These are phyloP conservation scores for Artemisia annua DNA, from an alignment of 129 eudicot species.

Conservation along the genomic window DNA sequence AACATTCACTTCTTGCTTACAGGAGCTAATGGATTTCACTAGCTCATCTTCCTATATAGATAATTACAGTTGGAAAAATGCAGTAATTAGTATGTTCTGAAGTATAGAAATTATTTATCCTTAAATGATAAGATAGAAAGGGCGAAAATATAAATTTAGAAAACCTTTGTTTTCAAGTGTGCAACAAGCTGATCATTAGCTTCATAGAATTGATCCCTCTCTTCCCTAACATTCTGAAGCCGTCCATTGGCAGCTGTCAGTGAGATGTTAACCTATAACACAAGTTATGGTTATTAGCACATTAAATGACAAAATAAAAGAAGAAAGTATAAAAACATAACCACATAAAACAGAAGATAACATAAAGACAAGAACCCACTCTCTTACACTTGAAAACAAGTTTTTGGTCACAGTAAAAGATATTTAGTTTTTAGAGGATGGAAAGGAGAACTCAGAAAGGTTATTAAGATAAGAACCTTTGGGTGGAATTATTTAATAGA, in stretches of 20 bases:
- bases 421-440: too few species aligned
- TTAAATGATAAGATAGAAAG: conserved; percentile 1
- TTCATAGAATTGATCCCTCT: conserved; percentile 93
- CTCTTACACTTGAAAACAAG: too few species aligned
- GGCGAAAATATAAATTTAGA: background rate
- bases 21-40: conserved; percentile 68
- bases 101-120: background rate
- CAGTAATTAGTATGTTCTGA: conserved; percentile 7
- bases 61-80: background rate
- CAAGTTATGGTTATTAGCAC: conserved; percentile 4
- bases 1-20: conserved; percentile 78
- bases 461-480: too few species aligned
- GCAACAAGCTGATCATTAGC: conserved; percentile 97
- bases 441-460: too few species aligned
- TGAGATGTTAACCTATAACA: conserved; percentile 77
- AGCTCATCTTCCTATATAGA: conserved; percentile 80
- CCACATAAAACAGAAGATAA: too few species aligned
- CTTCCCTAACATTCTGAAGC: conserved; percentile 84
- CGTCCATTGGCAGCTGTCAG: conserved; percentile 85
- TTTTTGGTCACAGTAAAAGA: too few species aligned
- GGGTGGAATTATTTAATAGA: too few species aligned
- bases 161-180: conserved; percentile 81
- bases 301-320: background rate
- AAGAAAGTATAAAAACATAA: too few species aligned
- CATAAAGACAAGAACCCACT: too few species aligned